These are phyloP conservation scores for Cladosporium velox DNA, from an alignment of 2,329 filamentous ascomycete genomes.

Conservation along the genomic window DNA sequence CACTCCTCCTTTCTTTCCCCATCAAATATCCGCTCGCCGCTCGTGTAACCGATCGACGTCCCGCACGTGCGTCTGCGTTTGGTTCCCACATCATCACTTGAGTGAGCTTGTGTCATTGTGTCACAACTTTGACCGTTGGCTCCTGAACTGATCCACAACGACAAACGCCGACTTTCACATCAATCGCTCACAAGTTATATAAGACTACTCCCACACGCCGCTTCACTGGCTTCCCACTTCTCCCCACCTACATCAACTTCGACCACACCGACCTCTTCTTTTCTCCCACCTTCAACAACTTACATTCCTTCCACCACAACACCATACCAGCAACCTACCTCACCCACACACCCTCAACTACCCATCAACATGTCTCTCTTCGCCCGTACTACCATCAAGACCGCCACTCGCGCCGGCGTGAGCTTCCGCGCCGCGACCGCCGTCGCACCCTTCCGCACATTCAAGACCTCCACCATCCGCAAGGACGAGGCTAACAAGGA, in stretches of 20 bases:
- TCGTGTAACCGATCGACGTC: not conserved
- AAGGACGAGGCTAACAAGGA: slow-evolving; percentile 30
- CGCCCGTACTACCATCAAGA: slow-evolving; percentile 22
- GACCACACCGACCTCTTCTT: not conserved
- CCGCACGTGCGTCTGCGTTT: slow-evolving; percentile 17
- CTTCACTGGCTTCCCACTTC: not conserved
- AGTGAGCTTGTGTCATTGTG: slow-evolving; percentile 1
- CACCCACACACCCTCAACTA: not conserved
- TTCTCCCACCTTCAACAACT: not conserved
- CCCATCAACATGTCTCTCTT: slow-evolving; percentile 23
- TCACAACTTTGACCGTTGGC: not conserved
- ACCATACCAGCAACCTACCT: not conserved
- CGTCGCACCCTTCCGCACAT: slow-evolving; percentile 22
- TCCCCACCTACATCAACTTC: not conserved
- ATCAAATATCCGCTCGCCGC: slow-evolving; percentile 1
- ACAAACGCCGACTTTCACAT: slow-evolving; percentile 3
- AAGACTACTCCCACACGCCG: not conserved
- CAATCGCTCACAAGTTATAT: slow-evolving; percentile 1
- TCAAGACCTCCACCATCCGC: slow-evolving; percentile 26
- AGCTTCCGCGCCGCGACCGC: slow-evolving; percentile 18
- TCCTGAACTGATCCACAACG: slow-evolving; percentile 8
- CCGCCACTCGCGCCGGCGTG: slow-evolving; percentile 18
- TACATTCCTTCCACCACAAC: not conserved
- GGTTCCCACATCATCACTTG: slow-evolving; percentile 14
- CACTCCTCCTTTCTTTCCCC: slow-evolving; percentile 6